Percentiles rank a stretch among this genome's conserved stretches.
Conservation (phyloP, 495 filamentous ascomycete genomes). For the Neurospora terricola region DNA sequence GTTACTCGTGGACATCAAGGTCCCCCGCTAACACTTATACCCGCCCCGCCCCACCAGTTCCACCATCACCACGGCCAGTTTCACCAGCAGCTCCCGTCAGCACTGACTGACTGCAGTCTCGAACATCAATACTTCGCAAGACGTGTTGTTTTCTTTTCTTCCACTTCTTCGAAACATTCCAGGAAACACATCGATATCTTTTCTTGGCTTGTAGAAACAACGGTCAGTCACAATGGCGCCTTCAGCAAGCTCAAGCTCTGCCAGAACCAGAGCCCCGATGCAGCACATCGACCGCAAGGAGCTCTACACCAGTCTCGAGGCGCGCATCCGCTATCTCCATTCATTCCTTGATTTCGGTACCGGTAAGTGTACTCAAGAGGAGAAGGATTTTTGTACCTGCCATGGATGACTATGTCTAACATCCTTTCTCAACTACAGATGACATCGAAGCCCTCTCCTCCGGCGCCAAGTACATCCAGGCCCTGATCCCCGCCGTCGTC, state of each 20-base stretch:
- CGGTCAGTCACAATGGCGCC: slow-evolving; percentile 17
- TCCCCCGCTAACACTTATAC: neutral
- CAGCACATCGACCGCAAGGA: slow-evolving; percentile 59
- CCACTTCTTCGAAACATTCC: neutral
- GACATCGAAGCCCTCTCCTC: slow-evolving; percentile 57
- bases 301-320: slow-evolving; percentile 56
- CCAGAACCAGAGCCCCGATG: slow-evolving; percentile 21
- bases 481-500: slow-evolving; percentile 58
- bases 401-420: neutral
- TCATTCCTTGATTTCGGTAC: slow-evolving; percentile 63
- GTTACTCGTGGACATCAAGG: neutral
- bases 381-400: neutral
- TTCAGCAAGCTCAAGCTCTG: neutral
- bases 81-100: neutral
- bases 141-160: neutral
- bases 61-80: neutral
- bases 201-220: neutral
- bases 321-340: slow-evolving; percentile 59
- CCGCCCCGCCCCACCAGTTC: neutral
- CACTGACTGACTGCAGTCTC: neutral
- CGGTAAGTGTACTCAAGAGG: slow-evolving; percentile 33
- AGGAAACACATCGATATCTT: neutral
- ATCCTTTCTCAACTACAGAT: slow-evolving; percentile 23
- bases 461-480: slow-evolving; percentile 64
- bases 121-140: neutral